Conservation (phyloP, 345 rosid genomes). For the Pseudoturritis turrita region DNA sequence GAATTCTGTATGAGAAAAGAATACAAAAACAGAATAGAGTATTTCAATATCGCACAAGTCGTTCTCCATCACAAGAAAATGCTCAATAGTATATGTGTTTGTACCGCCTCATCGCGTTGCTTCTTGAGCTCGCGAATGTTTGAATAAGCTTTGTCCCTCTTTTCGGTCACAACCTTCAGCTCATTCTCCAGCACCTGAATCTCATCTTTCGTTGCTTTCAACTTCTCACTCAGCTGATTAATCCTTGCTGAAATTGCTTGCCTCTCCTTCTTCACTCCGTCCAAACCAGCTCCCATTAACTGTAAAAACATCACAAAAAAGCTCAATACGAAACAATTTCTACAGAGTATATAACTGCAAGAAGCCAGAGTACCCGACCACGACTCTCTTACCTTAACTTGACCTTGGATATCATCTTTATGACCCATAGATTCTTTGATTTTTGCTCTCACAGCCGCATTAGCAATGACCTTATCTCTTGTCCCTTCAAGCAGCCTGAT, state of each 20-base stretch:
- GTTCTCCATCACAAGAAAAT: conserved; percentile 2
- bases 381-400: conserved; percentile 73
- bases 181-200: conserved; percentile 55
- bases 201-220: conserved; percentile 54
- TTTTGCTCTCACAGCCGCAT: conserved; percentile 73
- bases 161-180: conserved; percentile 40
- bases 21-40: background rate
- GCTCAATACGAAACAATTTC: background rate
- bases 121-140: conserved; percentile 55
- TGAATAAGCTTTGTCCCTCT: conserved; percentile 58
- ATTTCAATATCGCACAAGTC: background rate
- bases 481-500: conserved; percentile 91
- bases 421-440: conserved; percentile 88
- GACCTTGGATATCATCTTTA: conserved; percentile 79
- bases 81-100: background rate
- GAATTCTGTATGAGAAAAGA: conserved; percentile 49
- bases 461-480: conserved; percentile 82
- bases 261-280: conserved; percentile 83
- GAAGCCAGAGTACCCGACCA: conserved; percentile 19
- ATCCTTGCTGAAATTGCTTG: conserved; percentile 64
- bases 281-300: conserved; percentile 87
- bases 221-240: conserved; percentile 44
- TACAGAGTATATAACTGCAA: conserved; percentile 2
- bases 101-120: conserved; percentile 70
- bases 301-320: conserved; percentile 27